Evolutionary conservation across 2,329 filamentous ascomycete species (phyloP), one percentile per base, ranked within the genome.

Genomic region (Didymella pinodella): DNA sequence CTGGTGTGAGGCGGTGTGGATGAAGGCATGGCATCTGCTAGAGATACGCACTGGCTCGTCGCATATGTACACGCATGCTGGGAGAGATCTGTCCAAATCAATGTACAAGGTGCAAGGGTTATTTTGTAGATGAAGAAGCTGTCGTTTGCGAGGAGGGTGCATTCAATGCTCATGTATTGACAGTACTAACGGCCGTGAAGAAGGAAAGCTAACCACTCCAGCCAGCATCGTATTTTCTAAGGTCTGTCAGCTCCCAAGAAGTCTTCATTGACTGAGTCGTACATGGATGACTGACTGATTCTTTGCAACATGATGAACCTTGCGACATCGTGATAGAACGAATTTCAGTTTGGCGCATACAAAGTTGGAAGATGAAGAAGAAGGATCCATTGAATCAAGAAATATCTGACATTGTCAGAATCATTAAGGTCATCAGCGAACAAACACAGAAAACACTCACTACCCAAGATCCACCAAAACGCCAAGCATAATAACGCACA

Each of bases 401-500:
- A 48, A 44, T 29, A 58, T 46, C 55, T 58, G 55, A 58, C 55
- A n/a, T 45, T 16, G 55, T 58, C 55, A 58, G 55, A 53, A 45
- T 45, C 29, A 11, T 53, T 11, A 18, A 10, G 25, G 49, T 53
- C 49, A 32, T 53, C 26, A 48, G 8, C 36, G 44, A 5, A 14
- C 31, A 28, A 36, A 28, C 4, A 46, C 18, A 31, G 41, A 7
- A 36, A 56, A 43, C 40, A 57, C 48, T 54, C 45, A 61, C 50
- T 55, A 48, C 40, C 52, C 49, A 36, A 50, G 11, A 12, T 36
- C 43, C 47, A 52, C 41, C 48, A 20, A 32, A 59, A 59, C 50
- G 56, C 56, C 56, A 54, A 41, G 48, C 43, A 57, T 49, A 36
- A 45, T 18, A 32, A 48, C 11, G 40, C 14, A 11, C 10, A 48